Percentiles rank a stretch among this genome's conserved stretches.
Evolutionary conservation across 2,329 filamentous ascomycete species (phyloP).

Genomic region (Dendrostoma leiphaemia): DNA sequence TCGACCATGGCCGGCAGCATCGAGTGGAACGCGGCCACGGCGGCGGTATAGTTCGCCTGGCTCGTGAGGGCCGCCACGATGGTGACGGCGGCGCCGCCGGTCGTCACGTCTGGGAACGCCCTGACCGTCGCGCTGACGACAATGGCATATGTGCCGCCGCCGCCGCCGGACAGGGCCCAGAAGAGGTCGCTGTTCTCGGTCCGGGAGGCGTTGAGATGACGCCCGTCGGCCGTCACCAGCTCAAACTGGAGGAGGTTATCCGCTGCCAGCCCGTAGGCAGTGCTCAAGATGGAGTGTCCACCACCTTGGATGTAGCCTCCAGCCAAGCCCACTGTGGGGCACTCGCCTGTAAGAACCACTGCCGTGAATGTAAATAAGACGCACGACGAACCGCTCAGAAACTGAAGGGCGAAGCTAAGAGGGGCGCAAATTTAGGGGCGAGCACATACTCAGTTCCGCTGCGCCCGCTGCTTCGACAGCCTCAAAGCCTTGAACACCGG

Average conservation of each 20-base stretch:
- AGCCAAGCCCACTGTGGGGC: conserved; percentile 45
- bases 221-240: conserved; percentile 44
- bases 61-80: conserved; percentile 22
- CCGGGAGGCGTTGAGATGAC: conserved; percentile 37
- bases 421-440: too few species aligned
- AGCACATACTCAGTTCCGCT: conserved; percentile 32
- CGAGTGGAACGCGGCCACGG: conserved; percentile 24
- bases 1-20: conserved; percentile 25
- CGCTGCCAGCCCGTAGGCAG: conserved; percentile 46
- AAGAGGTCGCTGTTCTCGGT: conserved; percentile 44
- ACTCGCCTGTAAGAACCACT: conserved; percentile 23
- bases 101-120: conserved; percentile 20
- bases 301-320: conserved; percentile 49
- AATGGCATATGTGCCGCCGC: conserved; percentile 34
- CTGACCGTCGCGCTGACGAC: conserved; percentile 27
- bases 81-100: conserved; percentile 21
- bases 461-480: conserved; percentile 46
- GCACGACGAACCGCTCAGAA: too few species aligned
- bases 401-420: too few species aligned
- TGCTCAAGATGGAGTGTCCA: conserved; percentile 51
- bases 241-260: conserved; percentile 48
- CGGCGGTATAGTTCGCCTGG: conserved; percentile 21
- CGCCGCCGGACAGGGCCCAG: conserved; percentile 47
- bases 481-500: conserved; percentile 52
- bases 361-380: not conserved